phyloP scores from a whole-genome alignment of 768 basidiomycete species.

The Pisolithus microcarpus region DNA sequence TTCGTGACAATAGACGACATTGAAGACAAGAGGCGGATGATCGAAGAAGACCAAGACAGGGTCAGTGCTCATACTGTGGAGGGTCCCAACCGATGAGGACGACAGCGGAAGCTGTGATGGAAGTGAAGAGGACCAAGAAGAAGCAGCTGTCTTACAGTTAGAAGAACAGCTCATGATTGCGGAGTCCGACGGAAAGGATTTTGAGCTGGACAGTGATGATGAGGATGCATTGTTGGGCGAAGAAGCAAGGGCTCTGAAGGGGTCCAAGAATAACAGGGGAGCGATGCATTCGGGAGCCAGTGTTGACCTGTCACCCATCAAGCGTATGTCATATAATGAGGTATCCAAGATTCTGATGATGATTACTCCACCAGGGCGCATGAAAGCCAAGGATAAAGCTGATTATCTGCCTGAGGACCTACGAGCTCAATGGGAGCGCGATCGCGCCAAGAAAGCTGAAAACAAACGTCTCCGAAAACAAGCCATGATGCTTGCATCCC shows the following conservation, averaged over 20 bases:
- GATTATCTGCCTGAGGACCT: conserved; percentile 47
- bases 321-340: neutral
- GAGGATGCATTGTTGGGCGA: conserved; percentile 22
- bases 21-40: conserved; percentile 44
- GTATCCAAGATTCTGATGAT: neutral
- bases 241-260: conserved; percentile 30
- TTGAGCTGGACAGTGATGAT: conserved; percentile 5
- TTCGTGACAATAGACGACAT: conserved; percentile 64
- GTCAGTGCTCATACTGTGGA: conserved; percentile 17
- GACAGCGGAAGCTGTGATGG: conserved; percentile 4
- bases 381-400: conserved; percentile 10
- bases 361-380: neutral
- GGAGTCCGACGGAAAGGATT: conserved; percentile 18
- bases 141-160: conserved; percentile 33
- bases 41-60: conserved; percentile 41
- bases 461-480: conserved; percentile 55
- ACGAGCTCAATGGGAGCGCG: conserved; percentile 66
- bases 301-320: neutral
- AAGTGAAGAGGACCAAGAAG: conserved; percentile 17
- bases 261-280: conserved; percentile 35
- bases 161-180: conserved; percentile 43
- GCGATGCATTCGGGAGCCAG: neutral
- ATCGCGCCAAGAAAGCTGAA: conserved; percentile 79
- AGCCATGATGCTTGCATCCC: conserved; percentile 46
- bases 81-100: conserved; percentile 26